A percentile compares a stretch with the other conserved stretches of the same genome.
Evolutionary conservation across 2,329 filamentous ascomycete genomes (phyloP).

Genomic region (Arthroderma uncinatum): DNA sequence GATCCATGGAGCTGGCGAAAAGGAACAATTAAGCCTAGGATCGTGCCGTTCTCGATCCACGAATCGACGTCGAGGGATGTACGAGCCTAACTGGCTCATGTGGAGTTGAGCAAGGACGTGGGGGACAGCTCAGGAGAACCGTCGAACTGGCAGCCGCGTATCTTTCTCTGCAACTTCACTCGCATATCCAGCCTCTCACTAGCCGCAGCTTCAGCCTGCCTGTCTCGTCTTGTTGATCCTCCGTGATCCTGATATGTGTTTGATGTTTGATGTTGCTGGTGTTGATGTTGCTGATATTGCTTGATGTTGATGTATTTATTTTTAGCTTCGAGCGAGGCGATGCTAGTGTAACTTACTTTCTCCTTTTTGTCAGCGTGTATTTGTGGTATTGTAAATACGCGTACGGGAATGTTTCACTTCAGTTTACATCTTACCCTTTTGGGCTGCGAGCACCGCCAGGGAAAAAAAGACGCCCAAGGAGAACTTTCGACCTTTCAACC

Average conservation of each 20-base stretch:
- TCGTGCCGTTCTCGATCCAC: constrained; percentile 5
- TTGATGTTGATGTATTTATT: too few species aligned
- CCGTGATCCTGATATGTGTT: too few species aligned
- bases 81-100: not conserved
- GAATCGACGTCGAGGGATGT: constrained; percentile 3
- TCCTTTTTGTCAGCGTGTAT: not conserved
- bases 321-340: constrained; percentile 1
- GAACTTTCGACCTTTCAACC: not conserved
- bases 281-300: too few species aligned
- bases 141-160: too few species aligned
- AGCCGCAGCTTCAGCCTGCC: too few species aligned
- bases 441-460: too few species aligned
- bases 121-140: not conserved
- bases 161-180: too few species aligned
- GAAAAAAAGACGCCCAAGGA: not conserved
- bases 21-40: constrained; percentile 2
- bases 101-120: not conserved
- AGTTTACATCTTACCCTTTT: constrained; percentile 4
- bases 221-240: too few species aligned
- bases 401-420: constrained; percentile 4
- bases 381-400: not conserved
- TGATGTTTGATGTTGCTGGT: too few species aligned
- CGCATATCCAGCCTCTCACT: too few species aligned
- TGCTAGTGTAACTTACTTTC: not conserved
- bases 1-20: not conserved